Base-by-base conservation (phyloP, 495 filamentous ascomycete genomes). In the Chaetomium tenue region DNA sequence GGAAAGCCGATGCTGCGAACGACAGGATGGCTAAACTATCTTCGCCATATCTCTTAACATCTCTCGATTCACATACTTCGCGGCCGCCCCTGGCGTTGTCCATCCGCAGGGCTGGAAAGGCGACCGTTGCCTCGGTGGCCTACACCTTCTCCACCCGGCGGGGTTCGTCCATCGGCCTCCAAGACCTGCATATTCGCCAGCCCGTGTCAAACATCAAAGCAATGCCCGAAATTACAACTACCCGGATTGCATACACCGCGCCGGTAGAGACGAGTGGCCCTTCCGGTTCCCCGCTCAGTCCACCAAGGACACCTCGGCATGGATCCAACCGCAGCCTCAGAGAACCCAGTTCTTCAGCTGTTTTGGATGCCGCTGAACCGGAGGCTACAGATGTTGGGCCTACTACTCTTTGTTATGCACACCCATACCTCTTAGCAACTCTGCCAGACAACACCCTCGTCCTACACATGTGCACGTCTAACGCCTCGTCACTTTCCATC, bases 371-470 rank as follows among this genome's bases (percentile, higher is more conserved):
- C 55, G 64, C 55, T 55, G 68, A 25, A 37, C 63, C 40, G 28
- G 5, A 12, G 20, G 9, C 39, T 2, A 15, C 4, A 11, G 63
- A 74, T 28, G 65, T 72, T 56, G 76, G 83, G 26, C 91, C 91
- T 48, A 92, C 88, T 15, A 89, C 86, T 0, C 78, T 98, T 46
- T 90, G 89, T 52, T 96, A 97, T 75, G 88, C 87, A 13, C 93
- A 97, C 68, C 95, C 94, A 6, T 98, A 97, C 69, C 86, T 98
- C 11, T 81, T 98, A 11, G 87, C 89, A 7, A 91, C 92, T 0
- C 87, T 96, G 65, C 86, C 88, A 3, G 94, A 98, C 72, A 98
- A 98, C 70, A 98, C 94, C 0, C 80, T 98, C 58, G 90, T 92
- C 0, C 81, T 97, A 64, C 91, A 94, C 68, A 82, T 96, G 44